Evolutionary conservation across 306 rosid species (phyloP).

Genomic region (Phaseolus lunatus): DNA sequence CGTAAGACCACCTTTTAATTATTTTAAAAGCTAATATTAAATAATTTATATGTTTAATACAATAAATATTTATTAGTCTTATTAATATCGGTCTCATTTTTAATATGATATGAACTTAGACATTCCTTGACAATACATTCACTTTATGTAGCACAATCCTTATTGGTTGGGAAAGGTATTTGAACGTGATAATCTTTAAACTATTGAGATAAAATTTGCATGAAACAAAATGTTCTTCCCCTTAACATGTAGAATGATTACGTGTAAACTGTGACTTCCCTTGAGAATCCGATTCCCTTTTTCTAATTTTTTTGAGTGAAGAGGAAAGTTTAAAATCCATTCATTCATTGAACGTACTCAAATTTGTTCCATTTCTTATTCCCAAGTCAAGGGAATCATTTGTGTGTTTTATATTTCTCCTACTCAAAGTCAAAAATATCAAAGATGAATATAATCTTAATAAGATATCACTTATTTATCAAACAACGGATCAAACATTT

Average conservation of each 20-base stretch:
- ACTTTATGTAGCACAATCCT: background rate
- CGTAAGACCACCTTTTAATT: too few species aligned
- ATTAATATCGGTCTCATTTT: too few species aligned
- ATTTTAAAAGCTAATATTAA: background rate
- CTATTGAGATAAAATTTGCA: too few species aligned
- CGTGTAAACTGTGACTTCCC: background rate
- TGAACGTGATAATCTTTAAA: background rate
- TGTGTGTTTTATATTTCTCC: background rate
- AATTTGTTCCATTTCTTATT: background rate
- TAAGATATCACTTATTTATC: too few species aligned
- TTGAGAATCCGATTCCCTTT: background rate
- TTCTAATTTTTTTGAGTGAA: background rate
- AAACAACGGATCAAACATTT: too few species aligned
- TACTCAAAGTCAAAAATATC: background rate
- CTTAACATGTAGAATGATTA: background rate
- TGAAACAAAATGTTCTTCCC: background rate
- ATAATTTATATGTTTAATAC: background rate
- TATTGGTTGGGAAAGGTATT: background rate
- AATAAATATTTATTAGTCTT: too few species aligned
- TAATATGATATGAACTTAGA: background rate
- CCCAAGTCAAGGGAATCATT: background rate
- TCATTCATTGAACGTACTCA: background rate
- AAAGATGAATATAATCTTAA: too few species aligned
- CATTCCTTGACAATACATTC: background rate
- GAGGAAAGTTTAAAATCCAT: background rate